These are phyloP conservation scores for Galeopsis tetrahit DNA, from an alignment of 257 asterid genomes.

Conservation along the genomic window DNA sequence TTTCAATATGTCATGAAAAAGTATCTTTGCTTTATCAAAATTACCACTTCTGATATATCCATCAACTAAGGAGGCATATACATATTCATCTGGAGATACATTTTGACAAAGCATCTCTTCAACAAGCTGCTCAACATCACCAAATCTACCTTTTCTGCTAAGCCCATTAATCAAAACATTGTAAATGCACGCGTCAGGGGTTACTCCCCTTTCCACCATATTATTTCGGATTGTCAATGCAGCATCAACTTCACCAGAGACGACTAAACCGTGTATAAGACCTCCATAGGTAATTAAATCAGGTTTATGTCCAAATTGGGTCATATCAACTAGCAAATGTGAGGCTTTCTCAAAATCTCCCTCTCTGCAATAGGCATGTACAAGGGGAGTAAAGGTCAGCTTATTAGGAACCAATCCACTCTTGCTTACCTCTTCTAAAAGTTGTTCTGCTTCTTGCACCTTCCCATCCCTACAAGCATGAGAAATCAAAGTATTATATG, in stretches of 20 bases:
- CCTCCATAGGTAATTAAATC: conserved; percentile 78
- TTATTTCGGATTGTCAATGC: conserved; percentile 69
- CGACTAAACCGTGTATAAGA: conserved; percentile 79
- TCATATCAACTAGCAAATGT: conserved; percentile 68
- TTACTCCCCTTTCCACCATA: conserved; percentile 70
- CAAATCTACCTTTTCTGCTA: conserved; percentile 61
- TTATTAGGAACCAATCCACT: conserved; percentile 60
- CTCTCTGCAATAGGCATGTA: conserved; percentile 59
- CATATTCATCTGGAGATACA: conserved; percentile 65
- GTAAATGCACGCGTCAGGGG: conserved; percentile 81
- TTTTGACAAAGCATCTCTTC: conserved; percentile 70
- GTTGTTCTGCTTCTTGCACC: conserved; percentile 69
- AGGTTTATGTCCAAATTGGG: conserved; percentile 68
- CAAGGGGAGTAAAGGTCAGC: conserved; percentile 77
- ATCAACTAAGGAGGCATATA: conserved; percentile 82
- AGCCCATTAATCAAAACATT: conserved; percentile 82
- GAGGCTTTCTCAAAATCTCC: conserved; percentile 78
- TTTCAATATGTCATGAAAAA: conserved; percentile 54
- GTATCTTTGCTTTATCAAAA: conserved; percentile 64
- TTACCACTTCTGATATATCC: conserved; percentile 74
- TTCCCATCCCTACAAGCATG: conserved; percentile 67
- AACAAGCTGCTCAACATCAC: conserved; percentile 65
- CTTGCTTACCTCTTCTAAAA: conserved; percentile 51
- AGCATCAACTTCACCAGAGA: conserved; percentile 71
- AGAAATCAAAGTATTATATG: conserved; percentile 76